Conservation (phyloP, 73 alveolate species). For the Effrenium voratum region DNA sequence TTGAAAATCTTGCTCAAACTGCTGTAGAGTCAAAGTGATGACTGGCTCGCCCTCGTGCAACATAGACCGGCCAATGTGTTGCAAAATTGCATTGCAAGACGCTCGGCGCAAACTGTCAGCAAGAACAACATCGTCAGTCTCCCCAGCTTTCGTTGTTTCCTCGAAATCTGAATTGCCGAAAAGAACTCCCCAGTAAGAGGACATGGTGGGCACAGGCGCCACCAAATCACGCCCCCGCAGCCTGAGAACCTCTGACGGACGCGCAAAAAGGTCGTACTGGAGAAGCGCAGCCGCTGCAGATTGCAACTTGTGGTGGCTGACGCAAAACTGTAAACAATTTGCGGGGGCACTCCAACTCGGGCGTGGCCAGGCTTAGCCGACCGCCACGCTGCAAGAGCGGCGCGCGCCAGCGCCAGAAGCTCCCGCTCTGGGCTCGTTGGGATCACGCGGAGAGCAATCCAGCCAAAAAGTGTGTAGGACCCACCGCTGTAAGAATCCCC, state of each 20-base stretch:
- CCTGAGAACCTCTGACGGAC: neutral
- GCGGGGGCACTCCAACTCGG: slow-evolving; percentile 1
- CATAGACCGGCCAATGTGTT: neutral
- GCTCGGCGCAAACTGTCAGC: neutral
- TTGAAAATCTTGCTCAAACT: neutral
- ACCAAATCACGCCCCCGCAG: neutral
- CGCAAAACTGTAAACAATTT: neutral
- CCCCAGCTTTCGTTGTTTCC: neutral
- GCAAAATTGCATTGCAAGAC: neutral
- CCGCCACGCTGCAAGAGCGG: neutral
- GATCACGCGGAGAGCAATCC: neutral
- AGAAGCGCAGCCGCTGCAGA: neutral
- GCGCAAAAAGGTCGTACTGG: neutral
- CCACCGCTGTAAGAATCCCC: neutral
- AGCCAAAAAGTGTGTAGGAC: neutral
- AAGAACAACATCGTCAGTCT: neutral
- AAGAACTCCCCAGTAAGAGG: neutral
- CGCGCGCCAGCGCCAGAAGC: neutral
- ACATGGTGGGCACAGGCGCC: neutral
- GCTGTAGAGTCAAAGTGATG: neutral
- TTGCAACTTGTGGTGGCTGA: neutral
- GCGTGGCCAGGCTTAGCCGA: neutral
- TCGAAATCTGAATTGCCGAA: neutral
- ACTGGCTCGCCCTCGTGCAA: neutral
- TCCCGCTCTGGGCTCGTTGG: neutral